Percentiles rank a stretch among this genome's conserved stretches.
Conservation (phyloP, 2,329 filamentous ascomycete genomes). For the Stagonosporopsis tanaceti region DNA sequence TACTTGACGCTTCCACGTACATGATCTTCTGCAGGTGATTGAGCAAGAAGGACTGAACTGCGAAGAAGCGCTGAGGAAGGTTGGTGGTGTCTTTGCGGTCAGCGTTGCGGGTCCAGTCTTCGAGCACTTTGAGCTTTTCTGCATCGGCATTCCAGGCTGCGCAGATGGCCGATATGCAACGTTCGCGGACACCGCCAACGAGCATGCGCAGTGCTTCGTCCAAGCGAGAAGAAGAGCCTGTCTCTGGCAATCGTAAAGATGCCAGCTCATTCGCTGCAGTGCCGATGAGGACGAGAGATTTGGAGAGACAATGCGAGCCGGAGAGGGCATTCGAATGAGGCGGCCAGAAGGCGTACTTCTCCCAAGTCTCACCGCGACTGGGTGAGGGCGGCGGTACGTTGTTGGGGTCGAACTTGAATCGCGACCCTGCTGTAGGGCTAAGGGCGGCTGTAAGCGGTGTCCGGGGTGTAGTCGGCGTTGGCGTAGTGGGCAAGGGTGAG, state of each 20-base stretch:
- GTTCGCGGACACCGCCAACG: slow-evolving; percentile 80
- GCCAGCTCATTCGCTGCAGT: slow-evolving; percentile 87
- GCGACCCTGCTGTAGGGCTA: slow-evolving; percentile 69
- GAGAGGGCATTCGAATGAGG: slow-evolving; percentile 91
- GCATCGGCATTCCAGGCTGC: slow-evolving; percentile 93
- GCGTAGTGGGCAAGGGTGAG: slow-evolving; percentile 77
- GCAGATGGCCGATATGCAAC: slow-evolving; percentile 84
- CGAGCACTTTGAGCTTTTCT: slow-evolving; percentile 88
- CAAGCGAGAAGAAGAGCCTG: slow-evolving; percentile 56
- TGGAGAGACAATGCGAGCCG: slow-evolving; percentile 87
- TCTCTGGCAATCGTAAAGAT: slow-evolving; percentile 72
- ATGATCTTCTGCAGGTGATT: slow-evolving; percentile 93
- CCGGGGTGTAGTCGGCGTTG: slow-evolving; percentile 67
- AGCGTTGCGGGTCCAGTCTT: slow-evolving; percentile 87
- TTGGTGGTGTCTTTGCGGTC: slow-evolving; percentile 88
- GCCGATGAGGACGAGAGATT: slow-evolving; percentile 83
- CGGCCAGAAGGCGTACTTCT: slow-evolving; percentile 95
- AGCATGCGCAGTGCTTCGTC: slow-evolving; percentile 78
- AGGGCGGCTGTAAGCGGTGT: slow-evolving; percentile 64
- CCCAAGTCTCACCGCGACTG: slow-evolving; percentile 81
- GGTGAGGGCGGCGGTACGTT: slow-evolving; percentile 80
- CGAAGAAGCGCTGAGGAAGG: slow-evolving; percentile 85
- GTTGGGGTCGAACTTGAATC: slow-evolving; percentile 80
- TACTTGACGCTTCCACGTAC: slow-evolving; percentile 86
- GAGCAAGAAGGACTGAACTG: slow-evolving; percentile 84